Conservation (phyloP, 2,329 filamentous ascomycete genomes). For the Claviceps citrina region DNA sequence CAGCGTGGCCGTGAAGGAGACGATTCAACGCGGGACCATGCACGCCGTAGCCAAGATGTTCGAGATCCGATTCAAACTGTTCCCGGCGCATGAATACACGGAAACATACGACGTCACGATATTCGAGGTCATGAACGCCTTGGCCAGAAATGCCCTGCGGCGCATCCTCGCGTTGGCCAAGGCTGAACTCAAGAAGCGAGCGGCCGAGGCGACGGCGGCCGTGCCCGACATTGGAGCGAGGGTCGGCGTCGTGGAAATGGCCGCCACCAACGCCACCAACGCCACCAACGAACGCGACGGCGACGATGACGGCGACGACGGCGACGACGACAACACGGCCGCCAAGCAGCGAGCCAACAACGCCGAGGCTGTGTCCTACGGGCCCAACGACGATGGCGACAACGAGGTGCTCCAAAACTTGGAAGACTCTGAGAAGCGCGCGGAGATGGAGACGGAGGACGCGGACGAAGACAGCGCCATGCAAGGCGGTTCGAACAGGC, state of each 20-base stretch:
- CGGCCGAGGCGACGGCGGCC: constrained; percentile 47
- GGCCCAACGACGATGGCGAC: constrained; percentile 85
- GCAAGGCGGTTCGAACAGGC: constrained; percentile 18
- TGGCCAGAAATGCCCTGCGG: constrained; percentile 69
- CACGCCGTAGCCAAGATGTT: constrained; percentile 68
- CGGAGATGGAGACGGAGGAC: constrained; percentile 33
- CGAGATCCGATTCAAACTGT: constrained; percentile 68
- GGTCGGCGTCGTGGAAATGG: constrained; percentile 37
- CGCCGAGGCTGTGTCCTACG: constrained; percentile 72
- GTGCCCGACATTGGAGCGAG: constrained; percentile 56
- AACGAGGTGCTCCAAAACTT: constrained; percentile 53
- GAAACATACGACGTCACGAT: constrained; percentile 71
- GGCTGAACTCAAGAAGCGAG: constrained; percentile 73
- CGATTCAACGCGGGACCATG: constrained; percentile 54
- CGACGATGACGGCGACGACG: constrained; percentile 27
- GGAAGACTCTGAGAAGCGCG: constrained; percentile 41
- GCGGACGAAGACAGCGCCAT: constrained; percentile 35
- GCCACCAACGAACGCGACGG: constrained; percentile 20
- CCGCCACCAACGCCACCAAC: constrained; percentile 19
- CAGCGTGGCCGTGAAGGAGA: constrained; percentile 65
- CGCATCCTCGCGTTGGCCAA: constrained; percentile 54
- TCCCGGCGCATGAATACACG: constrained; percentile 68
- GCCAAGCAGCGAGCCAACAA: constrained; percentile 64
- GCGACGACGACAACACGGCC: constrained; percentile 45
- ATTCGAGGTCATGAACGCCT: constrained; percentile 58